Base-by-base conservation (phyloP, 2,329 filamentous ascomycete genomes). In the Cladosporium sphaerospermum region DNA sequence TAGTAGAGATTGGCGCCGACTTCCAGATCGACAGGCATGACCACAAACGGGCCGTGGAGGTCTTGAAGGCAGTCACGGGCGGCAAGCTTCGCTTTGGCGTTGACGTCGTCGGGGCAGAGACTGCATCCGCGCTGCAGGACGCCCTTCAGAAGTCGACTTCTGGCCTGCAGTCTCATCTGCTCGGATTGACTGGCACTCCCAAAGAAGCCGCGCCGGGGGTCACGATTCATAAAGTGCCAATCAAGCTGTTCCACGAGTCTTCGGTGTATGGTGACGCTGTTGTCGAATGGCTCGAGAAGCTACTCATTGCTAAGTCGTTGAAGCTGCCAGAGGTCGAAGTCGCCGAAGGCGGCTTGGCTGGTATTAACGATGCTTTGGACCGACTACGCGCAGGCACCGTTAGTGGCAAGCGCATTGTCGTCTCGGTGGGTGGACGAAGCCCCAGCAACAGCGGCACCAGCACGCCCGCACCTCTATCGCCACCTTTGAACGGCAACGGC, bases 191-290 rank as follows among this genome's bases (percentile, higher is more conserved):
- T 0, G 86, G 85, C 0, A 59, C 88, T 3, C 86, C 86, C 0
- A 88, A 87, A 62, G 71, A 70, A 3, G 67, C 69, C 1, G 67
- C 68, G 0, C 69, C 71, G 0, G 75, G 75, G 0, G 72, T 82
- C 0, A 65, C 73, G 5, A 77, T 82, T 53, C 85, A 89, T 62
- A 80, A 75, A 0, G 83, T 90, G 0, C 86, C 86, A 0, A 87
- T 91, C 56, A 90, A 90, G 67, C 62, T 88, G 3, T 90, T 88
- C 62, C 87, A 91, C 62, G 82, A 85, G 54, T 76, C 83, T 0
- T 78, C 81, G 0, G 73, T 74, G 1, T 73, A 89, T 0, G 87
- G 87, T 0, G 78, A 83, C 57, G 75, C 74, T 0, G 64, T 89
- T 51, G 81, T 82, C 10, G 64, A 71, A 1, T 90, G 86, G 86